Evolutionary conservation across 177 flowering plant genomes (phyloP).

Genomic region (Telopea speciosissima): DNA sequence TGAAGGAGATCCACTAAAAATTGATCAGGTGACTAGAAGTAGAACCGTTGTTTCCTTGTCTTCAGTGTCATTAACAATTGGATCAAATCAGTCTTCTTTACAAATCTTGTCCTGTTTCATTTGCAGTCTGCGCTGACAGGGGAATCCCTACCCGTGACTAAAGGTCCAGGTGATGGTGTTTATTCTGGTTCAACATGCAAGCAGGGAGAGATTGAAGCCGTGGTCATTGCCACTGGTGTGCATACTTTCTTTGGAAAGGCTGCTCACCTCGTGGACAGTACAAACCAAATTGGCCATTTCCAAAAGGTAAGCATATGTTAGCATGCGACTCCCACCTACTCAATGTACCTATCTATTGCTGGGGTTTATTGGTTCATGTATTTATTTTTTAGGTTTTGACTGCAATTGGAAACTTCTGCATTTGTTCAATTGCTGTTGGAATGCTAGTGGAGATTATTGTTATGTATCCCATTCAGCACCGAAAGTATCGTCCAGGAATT

Average conservation of each 20-base stretch:
- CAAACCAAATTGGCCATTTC: conserved; percentile 87
- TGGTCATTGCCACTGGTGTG: conserved; percentile 83
- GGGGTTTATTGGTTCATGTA: conserved; percentile 1
- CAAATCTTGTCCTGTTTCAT: conserved; percentile 1
- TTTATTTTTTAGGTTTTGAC: conserved; percentile 57
- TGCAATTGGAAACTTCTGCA: conserved; percentile 86
- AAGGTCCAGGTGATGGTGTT: conserved; percentile 73
- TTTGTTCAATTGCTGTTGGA: conserved; percentile 84
- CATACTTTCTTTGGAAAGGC: conserved; percentile 94
- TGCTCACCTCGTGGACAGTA: conserved; percentile 80
- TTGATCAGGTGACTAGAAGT: conserved; percentile 55
- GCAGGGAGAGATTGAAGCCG: conserved; percentile 84
- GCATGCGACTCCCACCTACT: not conserved
- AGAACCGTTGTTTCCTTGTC: not conserved
- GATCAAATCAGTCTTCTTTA: not conserved
- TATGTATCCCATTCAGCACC: conserved; percentile 67
- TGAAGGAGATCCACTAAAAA: conserved; percentile 82
- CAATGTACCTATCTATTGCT: not conserved
- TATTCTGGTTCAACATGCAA: conserved; percentile 90
- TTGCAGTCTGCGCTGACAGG: conserved; percentile 86
- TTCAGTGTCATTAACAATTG: not conserved
- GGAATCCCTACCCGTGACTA: conserved; percentile 81
- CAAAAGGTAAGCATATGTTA: conserved; percentile 42
- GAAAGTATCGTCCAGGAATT: conserved; percentile 68
- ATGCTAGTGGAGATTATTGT: conserved; percentile 75